Percentiles rank a stretch among this genome's conserved stretches.
These are phyloP conservation scores for Tuber magnatum DNA, from an alignment of 495 filamentous ascomycete genomes.

Conservation along the genomic window DNA sequence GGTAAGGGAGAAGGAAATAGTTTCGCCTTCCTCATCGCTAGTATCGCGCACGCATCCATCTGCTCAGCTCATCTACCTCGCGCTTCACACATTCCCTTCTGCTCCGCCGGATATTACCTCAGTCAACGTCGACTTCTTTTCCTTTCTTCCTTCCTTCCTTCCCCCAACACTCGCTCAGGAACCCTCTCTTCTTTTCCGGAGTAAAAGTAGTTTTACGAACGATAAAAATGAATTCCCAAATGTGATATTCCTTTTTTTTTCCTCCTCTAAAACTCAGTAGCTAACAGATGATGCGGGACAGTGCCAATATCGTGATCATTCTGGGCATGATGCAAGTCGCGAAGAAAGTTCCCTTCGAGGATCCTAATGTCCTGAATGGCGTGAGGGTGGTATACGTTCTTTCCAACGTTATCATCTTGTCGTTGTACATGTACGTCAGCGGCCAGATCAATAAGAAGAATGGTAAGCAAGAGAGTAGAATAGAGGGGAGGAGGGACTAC, in stretches of 20 bases:
- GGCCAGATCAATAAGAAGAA: constrained; percentile 83
- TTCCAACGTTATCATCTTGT: constrained; percentile 81
- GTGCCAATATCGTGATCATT: constrained; percentile 89
- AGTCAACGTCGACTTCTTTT: background rate
- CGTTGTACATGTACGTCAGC: constrained; percentile 76
- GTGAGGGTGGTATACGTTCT: constrained; percentile 76
- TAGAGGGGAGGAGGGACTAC: background rate
- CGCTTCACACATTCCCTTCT: background rate
- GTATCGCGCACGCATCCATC: background rate
- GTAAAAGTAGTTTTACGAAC: background rate
- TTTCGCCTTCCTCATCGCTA: background rate
- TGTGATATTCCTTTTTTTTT: constrained; percentile 18
- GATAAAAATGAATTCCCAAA: constrained; percentile 37
- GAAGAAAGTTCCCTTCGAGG: constrained; percentile 91
- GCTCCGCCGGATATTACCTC: background rate
- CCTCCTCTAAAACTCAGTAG: constrained; percentile 8
- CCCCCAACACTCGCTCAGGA: background rate
- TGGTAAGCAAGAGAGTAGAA: constrained; percentile 54
- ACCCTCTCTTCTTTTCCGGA: background rate
- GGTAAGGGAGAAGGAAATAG: background rate
- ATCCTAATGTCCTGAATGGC: constrained; percentile 73
- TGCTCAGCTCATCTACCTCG: background rate
- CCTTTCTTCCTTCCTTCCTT: background rate
- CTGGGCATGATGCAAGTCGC: constrained; percentile 96
- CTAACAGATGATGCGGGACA: constrained; percentile 41